These are phyloP conservation scores for Picea engelmannii DNA, from an alignment of 83 land plant genomes.

Conservation along the genomic window DNA sequence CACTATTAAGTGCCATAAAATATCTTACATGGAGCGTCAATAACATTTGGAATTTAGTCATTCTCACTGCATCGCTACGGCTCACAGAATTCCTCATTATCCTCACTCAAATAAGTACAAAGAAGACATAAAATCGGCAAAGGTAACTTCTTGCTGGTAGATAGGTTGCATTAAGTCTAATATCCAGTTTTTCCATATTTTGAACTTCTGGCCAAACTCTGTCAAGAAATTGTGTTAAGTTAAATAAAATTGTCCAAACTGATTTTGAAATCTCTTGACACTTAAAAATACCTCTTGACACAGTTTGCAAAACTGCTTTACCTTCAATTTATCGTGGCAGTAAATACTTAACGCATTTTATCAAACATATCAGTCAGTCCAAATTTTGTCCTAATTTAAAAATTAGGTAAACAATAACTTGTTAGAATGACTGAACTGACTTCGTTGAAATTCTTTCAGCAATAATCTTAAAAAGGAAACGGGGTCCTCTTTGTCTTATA, in stretches of 20 bases:
- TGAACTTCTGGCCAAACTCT: neutral
- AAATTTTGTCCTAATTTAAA: neutral
- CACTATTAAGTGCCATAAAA: no score
- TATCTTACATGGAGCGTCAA: neutral
- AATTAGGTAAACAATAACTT: neutral
- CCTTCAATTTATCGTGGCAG: neutral
- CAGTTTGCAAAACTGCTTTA: neutral
- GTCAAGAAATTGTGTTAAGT: neutral
- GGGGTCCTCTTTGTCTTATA: neutral
- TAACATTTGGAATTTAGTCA: neutral
- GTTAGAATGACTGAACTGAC: no score
- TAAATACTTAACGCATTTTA: neutral
- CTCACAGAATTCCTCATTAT: neutral
- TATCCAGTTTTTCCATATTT: neutral
- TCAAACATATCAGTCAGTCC: neutral
- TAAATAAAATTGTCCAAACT: slow-evolving; percentile 1
- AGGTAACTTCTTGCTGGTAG: neutral
- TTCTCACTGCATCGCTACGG: neutral
- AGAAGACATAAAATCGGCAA: neutral
- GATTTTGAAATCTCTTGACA: neutral
- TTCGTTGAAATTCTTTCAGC: neutral
- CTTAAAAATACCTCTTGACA: neutral
- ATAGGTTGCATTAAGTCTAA: neutral
- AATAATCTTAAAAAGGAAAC: neutral
- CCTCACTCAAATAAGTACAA: neutral